These are phyloP conservation scores for Wickerhamomyces sydowiorum DNA, from an alignment of 805 yeast species.

Conservation along the genomic window DNA sequence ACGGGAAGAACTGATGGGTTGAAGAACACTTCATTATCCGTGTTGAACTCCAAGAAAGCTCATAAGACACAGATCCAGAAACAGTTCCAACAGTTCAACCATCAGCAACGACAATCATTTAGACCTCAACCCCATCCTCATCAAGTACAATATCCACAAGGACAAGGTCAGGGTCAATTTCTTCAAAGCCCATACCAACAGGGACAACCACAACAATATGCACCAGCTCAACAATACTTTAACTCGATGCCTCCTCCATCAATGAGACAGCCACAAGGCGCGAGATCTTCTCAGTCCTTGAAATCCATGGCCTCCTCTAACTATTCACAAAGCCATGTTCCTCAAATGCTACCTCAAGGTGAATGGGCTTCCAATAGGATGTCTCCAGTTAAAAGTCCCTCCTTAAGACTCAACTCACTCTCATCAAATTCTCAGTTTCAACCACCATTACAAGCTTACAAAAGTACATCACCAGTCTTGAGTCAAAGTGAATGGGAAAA, in stretches of 20 bases:
- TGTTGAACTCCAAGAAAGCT: conserved; percentile 15
- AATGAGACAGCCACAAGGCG: not conserved
- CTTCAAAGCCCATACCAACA: conserved; percentile 1
- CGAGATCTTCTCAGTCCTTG: not conserved
- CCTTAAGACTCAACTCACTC: not conserved
- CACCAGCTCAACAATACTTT: not conserved
- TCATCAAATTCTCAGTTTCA: conserved; percentile 1
- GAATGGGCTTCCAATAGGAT: conserved; percentile 4
- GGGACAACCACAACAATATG: not conserved
- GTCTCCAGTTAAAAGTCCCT: conserved; percentile 2
- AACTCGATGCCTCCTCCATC: conserved; percentile 1
- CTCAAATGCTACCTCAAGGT: conserved; percentile 3
- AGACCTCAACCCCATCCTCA: not conserved
- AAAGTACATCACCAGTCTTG: conserved; percentile 9
- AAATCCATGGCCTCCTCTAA: not conserved
- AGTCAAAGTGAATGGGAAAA: conserved; percentile 9
- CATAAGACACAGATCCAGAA: conserved; percentile 21
- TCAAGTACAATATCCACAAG: not conserved
- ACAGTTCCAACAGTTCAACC: conserved; percentile 19
- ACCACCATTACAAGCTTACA: conserved; percentile 4
- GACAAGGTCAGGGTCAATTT: not conserved
- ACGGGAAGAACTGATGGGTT: conserved; percentile 17
- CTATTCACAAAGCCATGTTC: not conserved
- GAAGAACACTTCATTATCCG: conserved; percentile 18
- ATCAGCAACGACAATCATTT: conserved; percentile 7